Evolutionary conservation across 352 stramenopile species (phyloP), one percentile per base, ranked within the genome.

Genomic region (Phytophthora foliorum): DNA sequence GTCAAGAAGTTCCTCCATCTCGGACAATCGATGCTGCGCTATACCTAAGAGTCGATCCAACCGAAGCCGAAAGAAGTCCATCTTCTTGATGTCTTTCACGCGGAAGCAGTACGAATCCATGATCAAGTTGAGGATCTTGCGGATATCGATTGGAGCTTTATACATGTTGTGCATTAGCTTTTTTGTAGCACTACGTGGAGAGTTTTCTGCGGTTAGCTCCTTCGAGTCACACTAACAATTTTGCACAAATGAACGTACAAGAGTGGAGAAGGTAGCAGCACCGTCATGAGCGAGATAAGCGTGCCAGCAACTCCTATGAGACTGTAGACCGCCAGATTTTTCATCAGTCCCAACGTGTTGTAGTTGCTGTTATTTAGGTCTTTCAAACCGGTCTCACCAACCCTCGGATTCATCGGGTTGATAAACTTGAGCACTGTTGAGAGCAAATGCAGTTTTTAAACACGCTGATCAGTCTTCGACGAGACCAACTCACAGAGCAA

Each of bases 51-150:
- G 64, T 21, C 81, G 80, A 4, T 86, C 72, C 1, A 93, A 57
- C 29, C 84, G 72, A 21, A 91, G 59, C 6, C 72, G 79, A 53
- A 93, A 87, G 50, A 93, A 90, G 62, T 93, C 81, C 83, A 93
- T 90, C 49, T 90, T 67, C 46, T 87, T 84, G 44, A 91, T 86
- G 54, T 91, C 81, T 44, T 86, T 88, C n/a, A 78, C 80, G 3
- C 80, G 77, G 61, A 93, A 93, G 41, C 85, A 93, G 53, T 93
- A 93, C 17, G 85, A 75, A 52, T 93, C 85, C 42, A 93, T 83
- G 54, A 93, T 89, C 22, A 93, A 67, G 59, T 93, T 92, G 19
- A 92, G 74, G n/a, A 92, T 84, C 63, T 93, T 85, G n/a, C 80
- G 74, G 14, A 90, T 80, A 31, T 90, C 83, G 16, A 71, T 67